A percentile compares a stretch with the other conserved stretches of the same genome.
Conservation (phyloP, 805 yeast species). For the Monosporozyma siamensis region DNA sequence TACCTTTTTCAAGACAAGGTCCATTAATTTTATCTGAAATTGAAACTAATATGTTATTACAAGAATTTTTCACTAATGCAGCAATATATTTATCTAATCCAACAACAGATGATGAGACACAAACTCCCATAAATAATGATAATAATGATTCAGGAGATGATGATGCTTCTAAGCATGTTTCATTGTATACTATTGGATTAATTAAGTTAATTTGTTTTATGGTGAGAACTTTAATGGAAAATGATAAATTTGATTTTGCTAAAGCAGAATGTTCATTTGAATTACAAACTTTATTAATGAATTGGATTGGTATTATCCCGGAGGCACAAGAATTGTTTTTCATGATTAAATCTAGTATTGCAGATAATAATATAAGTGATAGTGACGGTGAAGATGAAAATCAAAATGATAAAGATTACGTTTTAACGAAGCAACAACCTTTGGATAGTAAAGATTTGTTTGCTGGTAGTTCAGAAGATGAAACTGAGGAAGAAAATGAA, state of each 20-base stretch:
- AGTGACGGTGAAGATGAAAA: not conserved
- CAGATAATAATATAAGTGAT: slow-evolving; percentile 4
- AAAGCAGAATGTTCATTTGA: slow-evolving; percentile 50
- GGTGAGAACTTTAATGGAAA: slow-evolving; percentile 43
- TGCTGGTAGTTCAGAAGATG: slow-evolving; percentile 1
- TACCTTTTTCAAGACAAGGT: slow-evolving; percentile 50
- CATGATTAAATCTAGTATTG: slow-evolving; percentile 21
- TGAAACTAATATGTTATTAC: slow-evolving; percentile 58
- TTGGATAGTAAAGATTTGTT: no score
- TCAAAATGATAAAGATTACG: not conserved
- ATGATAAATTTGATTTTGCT: slow-evolving; percentile 37
- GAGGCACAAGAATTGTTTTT: slow-evolving; percentile 56
- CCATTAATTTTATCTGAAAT: slow-evolving; percentile 43
- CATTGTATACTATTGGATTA: slow-evolving; percentile 32
- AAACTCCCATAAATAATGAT: slow-evolving; percentile 8
- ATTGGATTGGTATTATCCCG: slow-evolving; percentile 55
- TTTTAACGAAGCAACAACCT: no score
- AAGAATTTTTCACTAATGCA: slow-evolving; percentile 56
- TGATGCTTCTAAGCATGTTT: slow-evolving; percentile 16
- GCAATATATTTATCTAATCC: slow-evolving; percentile 33
- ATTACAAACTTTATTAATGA: slow-evolving; percentile 48
- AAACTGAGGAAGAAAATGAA: not conserved
- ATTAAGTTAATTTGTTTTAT: slow-evolving; percentile 53
- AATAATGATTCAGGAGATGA: slow-evolving; percentile 4
- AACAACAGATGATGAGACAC: not conserved